phyloP scores from a whole-genome alignment of 805 yeast genomes.

The Kockiozyma suomiensis region DNA sequence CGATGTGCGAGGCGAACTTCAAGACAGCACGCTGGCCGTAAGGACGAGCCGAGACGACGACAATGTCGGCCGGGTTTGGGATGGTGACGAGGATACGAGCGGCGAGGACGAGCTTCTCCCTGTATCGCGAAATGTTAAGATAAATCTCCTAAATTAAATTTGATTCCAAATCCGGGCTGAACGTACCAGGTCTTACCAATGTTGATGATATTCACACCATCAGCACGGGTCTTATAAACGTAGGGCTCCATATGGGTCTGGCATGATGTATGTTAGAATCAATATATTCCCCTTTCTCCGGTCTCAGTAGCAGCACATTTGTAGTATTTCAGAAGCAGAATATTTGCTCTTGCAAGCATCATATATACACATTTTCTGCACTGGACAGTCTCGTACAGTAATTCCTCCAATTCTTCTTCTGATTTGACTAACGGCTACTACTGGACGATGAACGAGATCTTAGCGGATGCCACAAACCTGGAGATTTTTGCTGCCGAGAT shows the following conservation, averaged over 20 bases:
- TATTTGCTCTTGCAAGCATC: no score
- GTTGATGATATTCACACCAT: constrained; percentile 98
- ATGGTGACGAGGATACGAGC: constrained; percentile 99
- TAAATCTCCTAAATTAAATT: neutral
- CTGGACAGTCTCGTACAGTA: neutral
- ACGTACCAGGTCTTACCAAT: constrained; percentile 92
- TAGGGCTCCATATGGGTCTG: constrained; percentile 91
- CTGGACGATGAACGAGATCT: constrained; percentile 51
- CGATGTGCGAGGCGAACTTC: constrained; percentile 99
- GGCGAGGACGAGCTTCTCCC: constrained; percentile 96
- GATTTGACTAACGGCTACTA: constrained; percentile 58
- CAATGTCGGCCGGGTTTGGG: constrained; percentile 98
- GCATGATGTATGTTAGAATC: neutral
- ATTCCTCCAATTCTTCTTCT: neutral
- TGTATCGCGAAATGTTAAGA: neutral
- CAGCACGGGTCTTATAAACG: constrained; percentile 98
- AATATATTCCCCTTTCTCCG: neutral
- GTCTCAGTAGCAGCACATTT: neutral
- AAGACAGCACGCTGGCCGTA: constrained; percentile 99
- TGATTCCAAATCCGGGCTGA: neutral
- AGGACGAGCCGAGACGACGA: constrained; percentile 98
- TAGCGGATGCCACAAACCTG: constrained; percentile 55
- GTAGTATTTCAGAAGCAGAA: neutral
- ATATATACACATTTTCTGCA: neutral
- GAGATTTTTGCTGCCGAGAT: constrained; percentile 99